Base-by-base conservation (phyloP, 2,329 filamentous ascomycete genomes). In the Colletotrichum endophyticum region DNA sequence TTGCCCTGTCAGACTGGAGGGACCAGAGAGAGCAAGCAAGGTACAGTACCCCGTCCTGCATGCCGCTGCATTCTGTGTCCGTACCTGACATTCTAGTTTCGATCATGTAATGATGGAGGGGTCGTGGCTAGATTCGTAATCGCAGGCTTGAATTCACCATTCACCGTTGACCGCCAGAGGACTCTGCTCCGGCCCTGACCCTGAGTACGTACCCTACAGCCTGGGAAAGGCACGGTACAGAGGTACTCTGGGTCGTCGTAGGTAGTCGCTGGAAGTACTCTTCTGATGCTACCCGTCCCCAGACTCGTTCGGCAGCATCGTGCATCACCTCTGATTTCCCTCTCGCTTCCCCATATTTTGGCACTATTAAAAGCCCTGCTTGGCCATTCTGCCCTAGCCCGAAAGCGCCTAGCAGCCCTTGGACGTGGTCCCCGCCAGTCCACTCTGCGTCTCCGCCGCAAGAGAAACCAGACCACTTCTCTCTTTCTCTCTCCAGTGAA, bases 61-160 rank as follows among this genome's bases (percentile, higher is more conserved):
- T 36, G 16, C 30, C 39, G 56, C 73, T 63, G 70, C 73, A 76
- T 64, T 62, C 27, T 68, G 53, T 75, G 56, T 72, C 72, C 71
- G 75, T 77, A 63, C 75, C 75, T 75, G 75, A 34, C 75, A 75
- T 67, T 75, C 72, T 66, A 56, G 66, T 72, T 72, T 75, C 44
- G 44, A 75, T 75, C 72, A 66, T 70, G 75, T 75, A 77, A 77
- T 75, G 39, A 57, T 57, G 72, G 64, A 71, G 73, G 70, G 73
- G 36, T 56, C 44, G 66, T 62, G 66, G 56, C 66, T 67, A 66
- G 61, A 71, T 75, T 71, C 72, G 75, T 77, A 61, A 72, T 77
- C 19, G 61, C 62, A 72, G 72, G 67, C 32, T 71, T 44, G 72
- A 63, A 77, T 63, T 75, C 53, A 67, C 72, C 72, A 70, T 72